phyloP scores from a whole-genome alignment of 306 rosid species.

The Pyrus communis region DNA sequence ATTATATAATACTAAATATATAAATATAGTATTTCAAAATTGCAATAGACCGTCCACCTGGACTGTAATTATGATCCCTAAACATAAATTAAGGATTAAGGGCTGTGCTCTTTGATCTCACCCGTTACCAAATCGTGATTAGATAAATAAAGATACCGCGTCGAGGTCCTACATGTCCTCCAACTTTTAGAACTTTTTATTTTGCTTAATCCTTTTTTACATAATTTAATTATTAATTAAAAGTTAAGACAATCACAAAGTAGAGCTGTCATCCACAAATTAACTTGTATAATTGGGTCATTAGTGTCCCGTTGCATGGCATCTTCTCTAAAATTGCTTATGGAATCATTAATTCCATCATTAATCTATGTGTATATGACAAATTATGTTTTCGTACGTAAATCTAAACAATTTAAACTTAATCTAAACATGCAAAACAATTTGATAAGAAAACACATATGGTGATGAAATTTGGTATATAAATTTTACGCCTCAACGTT shows the following conservation, averaged over 20 bases:
- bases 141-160: background rate
- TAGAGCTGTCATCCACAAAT: slow-evolving; percentile 38
- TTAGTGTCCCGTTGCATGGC: background rate
- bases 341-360: background rate
- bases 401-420: no score
- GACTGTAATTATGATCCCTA: slow-evolving; percentile 1
- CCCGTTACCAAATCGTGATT: slow-evolving; percentile 4
- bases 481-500: no score
- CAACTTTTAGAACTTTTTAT: background rate
- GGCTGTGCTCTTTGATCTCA: background rate
- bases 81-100: background rate
- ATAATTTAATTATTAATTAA: background rate
- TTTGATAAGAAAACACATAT: background rate
- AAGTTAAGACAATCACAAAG: slow-evolving; percentile 8
- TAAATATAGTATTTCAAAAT: background rate
- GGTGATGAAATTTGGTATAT: no score
- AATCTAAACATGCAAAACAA: no score
- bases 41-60: background rate
- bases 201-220: background rate
- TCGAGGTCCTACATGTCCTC: slow-evolving; percentile 18
- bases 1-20: background rate
- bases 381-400: background rate
- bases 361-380: background rate
- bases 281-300: background rate
- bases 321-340: background rate